phyloP scores from a whole-genome alignment of 2,329 filamentous ascomycete genomes.

The Calonectria montana region DNA sequence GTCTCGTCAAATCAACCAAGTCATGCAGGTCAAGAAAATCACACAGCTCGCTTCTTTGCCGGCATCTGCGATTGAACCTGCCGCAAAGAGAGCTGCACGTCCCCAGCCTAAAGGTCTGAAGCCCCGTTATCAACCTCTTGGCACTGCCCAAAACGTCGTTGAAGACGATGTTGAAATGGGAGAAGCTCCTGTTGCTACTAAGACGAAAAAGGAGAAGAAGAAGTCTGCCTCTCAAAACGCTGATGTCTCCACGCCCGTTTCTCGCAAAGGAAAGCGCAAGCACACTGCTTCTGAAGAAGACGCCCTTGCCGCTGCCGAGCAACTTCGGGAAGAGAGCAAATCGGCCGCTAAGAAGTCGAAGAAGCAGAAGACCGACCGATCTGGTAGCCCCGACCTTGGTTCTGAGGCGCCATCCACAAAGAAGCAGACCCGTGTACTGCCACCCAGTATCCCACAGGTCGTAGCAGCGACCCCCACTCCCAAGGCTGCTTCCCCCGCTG shows the following conservation, averaged over 20 bases:
- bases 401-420: slow-evolving; percentile 44
- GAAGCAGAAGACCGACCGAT: slow-evolving; percentile 51
- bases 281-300: slow-evolving; percentile 53
- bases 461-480: slow-evolving; percentile 38
- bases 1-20: slow-evolving; percentile 62
- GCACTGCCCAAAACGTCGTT: slow-evolving; percentile 58
- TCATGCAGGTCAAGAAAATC: slow-evolving; percentile 74
- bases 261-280: slow-evolving; percentile 52
- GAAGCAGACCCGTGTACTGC: slow-evolving; percentile 48
- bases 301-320: slow-evolving; percentile 47
- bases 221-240: slow-evolving; percentile 36
- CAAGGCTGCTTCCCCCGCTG: slow-evolving; percentile 5
- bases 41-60: slow-evolving; percentile 57
- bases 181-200: slow-evolving; percentile 48
- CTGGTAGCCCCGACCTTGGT: slow-evolving; percentile 49
- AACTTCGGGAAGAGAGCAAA: slow-evolving; percentile 48
- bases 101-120: slow-evolving; percentile 76
- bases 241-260: slow-evolving; percentile 34
- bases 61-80: slow-evolving; percentile 50
- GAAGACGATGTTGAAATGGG: slow-evolving; percentile 60
- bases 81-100: slow-evolving; percentile 64
- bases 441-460: slow-evolving; percentile 46
- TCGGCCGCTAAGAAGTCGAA: slow-evolving; percentile 55
- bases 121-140: slow-evolving; percentile 75
- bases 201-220: slow-evolving; percentile 49